phyloP scores from a whole-genome alignment of 2,329 filamentous ascomycete species.

The Ophiostoma ulmi region DNA sequence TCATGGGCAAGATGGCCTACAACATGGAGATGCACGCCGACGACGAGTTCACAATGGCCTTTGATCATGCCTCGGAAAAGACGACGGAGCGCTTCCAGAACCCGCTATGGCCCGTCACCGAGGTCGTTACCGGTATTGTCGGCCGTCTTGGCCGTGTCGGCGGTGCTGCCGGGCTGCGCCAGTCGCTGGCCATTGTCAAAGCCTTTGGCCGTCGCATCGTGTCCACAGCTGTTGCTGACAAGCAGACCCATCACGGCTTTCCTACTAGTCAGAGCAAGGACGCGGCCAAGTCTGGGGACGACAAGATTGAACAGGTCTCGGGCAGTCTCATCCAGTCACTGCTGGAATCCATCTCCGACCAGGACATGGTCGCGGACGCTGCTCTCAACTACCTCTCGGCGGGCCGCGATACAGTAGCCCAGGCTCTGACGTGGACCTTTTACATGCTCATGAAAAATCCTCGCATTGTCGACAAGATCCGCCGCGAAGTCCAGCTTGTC shows the following conservation, averaged over 20 bases:
- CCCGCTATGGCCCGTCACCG: conserved; percentile 57
- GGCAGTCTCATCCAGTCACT: conserved; percentile 58
- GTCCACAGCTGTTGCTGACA: conserved; percentile 45
- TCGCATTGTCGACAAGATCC: conserved; percentile 38
- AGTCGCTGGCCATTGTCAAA: conserved; percentile 41
- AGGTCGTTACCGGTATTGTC: conserved; percentile 43
- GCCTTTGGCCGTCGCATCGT: conserved; percentile 55
- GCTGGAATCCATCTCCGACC: conserved; percentile 51
- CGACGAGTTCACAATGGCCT: conserved; percentile 55
- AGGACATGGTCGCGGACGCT: conserved; percentile 56
- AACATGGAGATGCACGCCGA: conserved; percentile 62
- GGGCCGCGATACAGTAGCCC: conserved; percentile 59
- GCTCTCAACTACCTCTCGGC: conserved; percentile 63
- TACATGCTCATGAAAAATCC: conserved; percentile 55
- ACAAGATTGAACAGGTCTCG: conserved; percentile 40
- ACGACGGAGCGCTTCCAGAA: conserved; percentile 62
- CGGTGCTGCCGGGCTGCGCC: conserved; percentile 40
- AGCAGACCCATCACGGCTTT: conserved; percentile 23
- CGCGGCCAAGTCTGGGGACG: conserved; percentile 15
- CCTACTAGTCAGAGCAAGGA: conserved; percentile 16
- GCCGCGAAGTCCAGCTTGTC: conserved; percentile 38
- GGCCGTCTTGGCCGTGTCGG: not conserved
- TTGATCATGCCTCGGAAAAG: conserved; percentile 57
- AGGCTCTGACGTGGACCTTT: conserved; percentile 60
- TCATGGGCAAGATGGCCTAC: conserved; percentile 66